Evolutionary conservation across 1,284 basidiomycete species (phyloP).

Genomic region (Irpex lacteus): DNA sequence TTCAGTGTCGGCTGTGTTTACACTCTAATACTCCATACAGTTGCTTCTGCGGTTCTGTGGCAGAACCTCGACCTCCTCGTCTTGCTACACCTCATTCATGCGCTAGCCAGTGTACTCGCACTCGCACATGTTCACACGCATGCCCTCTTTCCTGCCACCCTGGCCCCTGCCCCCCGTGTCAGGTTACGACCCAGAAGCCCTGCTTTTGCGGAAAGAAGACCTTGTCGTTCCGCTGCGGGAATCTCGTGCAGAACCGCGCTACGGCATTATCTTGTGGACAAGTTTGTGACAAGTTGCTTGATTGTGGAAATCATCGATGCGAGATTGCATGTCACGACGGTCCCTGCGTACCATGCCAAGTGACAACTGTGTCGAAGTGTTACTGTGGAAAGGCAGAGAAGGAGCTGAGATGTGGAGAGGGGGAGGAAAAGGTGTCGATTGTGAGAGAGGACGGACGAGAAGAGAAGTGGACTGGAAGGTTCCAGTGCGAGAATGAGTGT

Average conservation of each 20-base stretch:
- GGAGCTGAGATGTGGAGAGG: slow-evolving; percentile 64
- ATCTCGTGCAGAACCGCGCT: slow-evolving; percentile 32
- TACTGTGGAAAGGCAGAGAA: slow-evolving; percentile 75
- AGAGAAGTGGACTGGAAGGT: slow-evolving; percentile 67
- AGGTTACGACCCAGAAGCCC: slow-evolving; percentile 47
- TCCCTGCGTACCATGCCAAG: slow-evolving; percentile 61
- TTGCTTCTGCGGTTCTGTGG: slow-evolving; percentile 80
- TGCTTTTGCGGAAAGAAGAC: slow-evolving; percentile 69
- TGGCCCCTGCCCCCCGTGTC: slow-evolving; percentile 77
- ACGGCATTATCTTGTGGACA: slow-evolving; percentile 63
- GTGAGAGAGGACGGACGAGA: slow-evolving; percentile 31
- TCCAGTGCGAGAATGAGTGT: slow-evolving; percentile 64
- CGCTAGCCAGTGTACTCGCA: slow-evolving; percentile 71
- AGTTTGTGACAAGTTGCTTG: slow-evolving; percentile 53
- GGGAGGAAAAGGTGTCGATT: slow-evolving; percentile 31
- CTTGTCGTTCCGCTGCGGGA: slow-evolving; percentile 65
- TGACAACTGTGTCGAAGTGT: slow-evolving; percentile 57
- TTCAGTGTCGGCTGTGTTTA: not conserved
- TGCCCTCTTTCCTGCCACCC: slow-evolving; percentile 74
- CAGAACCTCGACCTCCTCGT: slow-evolving; percentile 68
- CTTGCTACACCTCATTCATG: slow-evolving; percentile 86
- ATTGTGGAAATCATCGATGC: slow-evolving; percentile 72
- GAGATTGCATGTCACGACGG: slow-evolving; percentile 69
- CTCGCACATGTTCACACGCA: slow-evolving; percentile 59
- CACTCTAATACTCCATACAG: slow-evolving; percentile 31